Base-by-base conservation (phyloP, 75 land plant genomes). In the Isoetes taiwanensis region DNA sequence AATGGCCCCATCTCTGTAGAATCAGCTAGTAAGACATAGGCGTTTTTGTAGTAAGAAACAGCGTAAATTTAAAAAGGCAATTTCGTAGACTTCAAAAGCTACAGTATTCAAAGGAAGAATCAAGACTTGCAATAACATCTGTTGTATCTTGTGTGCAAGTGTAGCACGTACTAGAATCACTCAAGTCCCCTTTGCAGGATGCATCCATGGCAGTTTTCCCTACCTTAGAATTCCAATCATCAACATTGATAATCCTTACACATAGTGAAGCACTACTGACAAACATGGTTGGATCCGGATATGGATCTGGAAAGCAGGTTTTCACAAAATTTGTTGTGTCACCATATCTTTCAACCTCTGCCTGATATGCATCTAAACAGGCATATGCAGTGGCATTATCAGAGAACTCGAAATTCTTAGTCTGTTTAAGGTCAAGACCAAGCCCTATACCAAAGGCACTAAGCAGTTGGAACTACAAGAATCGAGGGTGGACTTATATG, bases 371-470 rank as follows among this genome's bases (percentile, higher is more conserved):
- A 10, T 29, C 24, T 27, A 84, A 27, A 72, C 95, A 88, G 28
- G 80, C 66, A 30, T 19, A 30, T 31, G 71, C 71, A n/a, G 89
- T 65, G 37, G 71, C 33, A 11, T 50, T 8, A 58, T 71, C 65
- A 23, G 79, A 76, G 10, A 88, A 69, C 56, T 75, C 66, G 56
- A 88, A 88, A 21, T 56, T n/a, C 28, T 65, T 53, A 12, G 79
- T 57, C 1, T 69, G 61, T 30, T 60, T 65, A 33, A 88, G 83
- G 59, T 77, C 74, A 30, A 52, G 52, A 30, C 85, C 65, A 4
- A 78, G 11, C 1, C 66, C 76, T 0, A 88, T 32, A 14, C 80
- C 95, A 19, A 76, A 59, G 43, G 76, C 43, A 32, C 64, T 64
- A 11, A 67, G 35, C 14, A 76, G 74, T 1, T n/a, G n/a, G n/a